Conservation (phyloP, 2,329 filamentous ascomycete genomes). For the Aspergillus phoenicis region DNA sequence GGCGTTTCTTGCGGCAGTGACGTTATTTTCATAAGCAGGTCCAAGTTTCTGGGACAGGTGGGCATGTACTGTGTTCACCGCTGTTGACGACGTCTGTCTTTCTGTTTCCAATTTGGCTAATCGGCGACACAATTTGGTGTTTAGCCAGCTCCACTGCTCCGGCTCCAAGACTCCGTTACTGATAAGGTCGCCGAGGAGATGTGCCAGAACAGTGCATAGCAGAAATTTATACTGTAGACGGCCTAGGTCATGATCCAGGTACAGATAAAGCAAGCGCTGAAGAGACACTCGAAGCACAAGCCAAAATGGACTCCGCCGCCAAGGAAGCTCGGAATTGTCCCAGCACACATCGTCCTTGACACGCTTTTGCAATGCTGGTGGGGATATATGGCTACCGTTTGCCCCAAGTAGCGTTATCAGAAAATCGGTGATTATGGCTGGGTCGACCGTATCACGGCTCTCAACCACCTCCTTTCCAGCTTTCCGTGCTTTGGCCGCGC, state of each 20-base stretch:
- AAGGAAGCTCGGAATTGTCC: slow-evolving; percentile 53
- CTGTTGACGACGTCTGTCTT: slow-evolving; percentile 21
- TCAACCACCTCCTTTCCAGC: slow-evolving; percentile 55
- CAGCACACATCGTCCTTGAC: slow-evolving; percentile 66
- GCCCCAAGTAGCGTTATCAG: slow-evolving; percentile 63
- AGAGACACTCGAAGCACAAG: slow-evolving; percentile 62
- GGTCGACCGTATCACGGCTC: slow-evolving; percentile 59
- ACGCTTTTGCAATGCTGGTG: slow-evolving; percentile 55
- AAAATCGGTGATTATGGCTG: slow-evolving; percentile 61
- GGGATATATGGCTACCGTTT: slow-evolving; percentile 47
- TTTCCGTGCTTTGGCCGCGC: slow-evolving; percentile 58
- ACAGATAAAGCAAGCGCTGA: slow-evolving; percentile 54
- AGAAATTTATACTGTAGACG: slow-evolving; percentile 60
- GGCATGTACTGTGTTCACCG: slow-evolving; percentile 23
- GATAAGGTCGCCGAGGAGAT: slow-evolving; percentile 49
- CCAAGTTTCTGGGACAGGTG: slow-evolving; percentile 33
- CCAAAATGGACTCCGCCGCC: slow-evolving; percentile 66
- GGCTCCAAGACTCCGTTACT: slow-evolving; percentile 25
- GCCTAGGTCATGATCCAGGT: slow-evolving; percentile 47
- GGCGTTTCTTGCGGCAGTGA: slow-evolving; percentile 32
- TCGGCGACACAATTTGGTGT: slow-evolving; percentile 59
- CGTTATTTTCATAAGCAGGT: slow-evolving; percentile 30
- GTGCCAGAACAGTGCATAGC: slow-evolving; percentile 52
- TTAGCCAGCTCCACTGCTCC: slow-evolving; percentile 47
- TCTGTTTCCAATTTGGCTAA: slow-evolving; percentile 60